Percentiles rank a stretch among this genome's conserved stretches.
These are phyloP conservation scores for Radiomyces spectabilis DNA, from an alignment of 192 early-diverging fungal species.

Conservation along the genomic window DNA sequence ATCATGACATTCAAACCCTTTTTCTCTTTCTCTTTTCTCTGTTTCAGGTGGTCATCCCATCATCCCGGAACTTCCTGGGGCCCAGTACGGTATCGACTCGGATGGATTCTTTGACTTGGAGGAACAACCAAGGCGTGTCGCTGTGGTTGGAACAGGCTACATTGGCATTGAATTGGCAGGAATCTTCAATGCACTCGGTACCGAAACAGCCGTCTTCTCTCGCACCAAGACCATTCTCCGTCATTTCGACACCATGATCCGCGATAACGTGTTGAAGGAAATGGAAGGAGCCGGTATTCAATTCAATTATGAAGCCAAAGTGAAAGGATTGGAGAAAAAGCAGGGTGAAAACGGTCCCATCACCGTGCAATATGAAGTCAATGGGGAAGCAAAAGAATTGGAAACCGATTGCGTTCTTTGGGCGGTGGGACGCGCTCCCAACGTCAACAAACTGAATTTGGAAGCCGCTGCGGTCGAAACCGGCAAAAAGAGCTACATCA, in stretches of 20 bases:
- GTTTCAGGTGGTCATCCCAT: slow-evolving; percentile 62
- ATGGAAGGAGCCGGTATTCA: slow-evolving; percentile 69
- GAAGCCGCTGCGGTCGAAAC: slow-evolving; percentile 51
- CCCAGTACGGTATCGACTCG: slow-evolving; percentile 78
- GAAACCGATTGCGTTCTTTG: slow-evolving; percentile 81
- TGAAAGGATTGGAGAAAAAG: slow-evolving; percentile 47
- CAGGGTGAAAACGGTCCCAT: slow-evolving; percentile 42
- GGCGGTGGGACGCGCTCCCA: slow-evolving; percentile 82
- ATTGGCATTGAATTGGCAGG: slow-evolving; percentile 95
- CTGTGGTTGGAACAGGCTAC: slow-evolving; percentile 84
- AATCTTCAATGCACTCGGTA: slow-evolving; percentile 80
- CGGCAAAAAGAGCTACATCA: slow-evolving; percentile 65
- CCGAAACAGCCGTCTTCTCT: slow-evolving; percentile 74
- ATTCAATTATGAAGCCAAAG: slow-evolving; percentile 58
- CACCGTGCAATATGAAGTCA: slow-evolving; percentile 29
- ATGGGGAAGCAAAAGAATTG: slow-evolving; percentile 31
- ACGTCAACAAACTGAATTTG: slow-evolving; percentile 63
- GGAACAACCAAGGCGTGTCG: slow-evolving; percentile 80
- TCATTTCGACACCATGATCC: slow-evolving; percentile 74
- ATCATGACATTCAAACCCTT: too few species aligned
- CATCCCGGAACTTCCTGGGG: slow-evolving; percentile 71
- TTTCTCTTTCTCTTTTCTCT: slow-evolving; percentile 9
- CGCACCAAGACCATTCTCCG: slow-evolving; percentile 79
- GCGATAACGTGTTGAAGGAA: slow-evolving; percentile 65
- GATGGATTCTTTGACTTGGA: slow-evolving; percentile 94